These are phyloP conservation scores for Macrophomina pseudophaseolina DNA, from an alignment of 2,329 filamentous ascomycete species.

Conservation along the genomic window DNA sequence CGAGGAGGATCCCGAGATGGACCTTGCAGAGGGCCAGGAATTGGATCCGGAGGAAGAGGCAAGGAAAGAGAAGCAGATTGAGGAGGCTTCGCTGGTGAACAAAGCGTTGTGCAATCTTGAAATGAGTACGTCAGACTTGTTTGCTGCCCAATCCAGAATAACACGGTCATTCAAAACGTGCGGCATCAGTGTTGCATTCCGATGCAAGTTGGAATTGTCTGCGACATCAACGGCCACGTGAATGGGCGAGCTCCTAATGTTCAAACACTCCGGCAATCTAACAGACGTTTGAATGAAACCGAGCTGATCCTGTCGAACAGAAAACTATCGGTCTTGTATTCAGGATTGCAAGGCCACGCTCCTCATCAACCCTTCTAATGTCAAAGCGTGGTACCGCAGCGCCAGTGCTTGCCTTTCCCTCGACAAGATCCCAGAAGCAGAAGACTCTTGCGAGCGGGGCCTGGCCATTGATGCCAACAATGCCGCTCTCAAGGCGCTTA, in stretches of 20 bases:
- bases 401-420: constrained; percentile 78
- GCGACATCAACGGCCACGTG: not conserved
- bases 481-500: constrained; percentile 65
- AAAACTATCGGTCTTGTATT: constrained; percentile 86
- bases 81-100: constrained; percentile 83
- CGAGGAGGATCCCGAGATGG: constrained; percentile 53
- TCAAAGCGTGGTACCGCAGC: constrained; percentile 92
- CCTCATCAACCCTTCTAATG: constrained; percentile 75
- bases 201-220: not conserved
- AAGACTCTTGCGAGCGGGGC: constrained; percentile 77
- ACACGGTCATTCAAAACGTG: not conserved
- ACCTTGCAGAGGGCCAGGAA: constrained; percentile 52
- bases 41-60: constrained; percentile 64
- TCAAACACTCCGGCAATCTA: not conserved
- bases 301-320: constrained; percentile 43
- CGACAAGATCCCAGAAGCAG: constrained; percentile 78
- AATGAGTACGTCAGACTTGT: constrained; percentile 61
- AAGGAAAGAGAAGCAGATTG: constrained; percentile 64
- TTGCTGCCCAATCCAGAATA: not conserved
- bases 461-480: constrained; percentile 75
- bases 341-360: constrained; percentile 82
- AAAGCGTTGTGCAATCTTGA: constrained; percentile 88
- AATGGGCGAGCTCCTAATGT: not conserved
- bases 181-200: not conserved
- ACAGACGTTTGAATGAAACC: no score